phyloP scores from a whole-genome alignment of 1,284 basidiomycete species.

The Apiotrichum brassicae region DNA sequence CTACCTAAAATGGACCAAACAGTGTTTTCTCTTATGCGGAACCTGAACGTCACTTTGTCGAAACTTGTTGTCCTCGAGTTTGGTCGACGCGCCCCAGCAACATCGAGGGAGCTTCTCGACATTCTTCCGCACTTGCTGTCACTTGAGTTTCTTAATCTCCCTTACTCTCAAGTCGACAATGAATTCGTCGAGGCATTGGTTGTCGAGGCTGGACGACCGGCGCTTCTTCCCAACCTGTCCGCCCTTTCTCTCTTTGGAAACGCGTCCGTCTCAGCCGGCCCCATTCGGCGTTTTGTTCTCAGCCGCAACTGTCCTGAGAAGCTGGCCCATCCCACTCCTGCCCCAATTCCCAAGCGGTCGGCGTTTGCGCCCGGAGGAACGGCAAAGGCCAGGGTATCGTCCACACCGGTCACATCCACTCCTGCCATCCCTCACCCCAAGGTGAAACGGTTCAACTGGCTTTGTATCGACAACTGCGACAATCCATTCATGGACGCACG shows the following conservation, averaged over 20 bases:
- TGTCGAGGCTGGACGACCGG: constrained; percentile 7
- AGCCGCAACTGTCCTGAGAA: constrained; percentile 7
- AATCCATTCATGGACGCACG: constrained; percentile 18
- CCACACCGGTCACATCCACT: background rate
- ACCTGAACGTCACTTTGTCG: constrained; percentile 10
- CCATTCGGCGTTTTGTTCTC: constrained; percentile 19
- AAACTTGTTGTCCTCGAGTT: constrained; percentile 27
- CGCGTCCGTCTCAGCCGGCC: constrained; percentile 19
- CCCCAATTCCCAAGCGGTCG: background rate
- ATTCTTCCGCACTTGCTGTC: constrained; percentile 8
- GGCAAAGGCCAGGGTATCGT: background rate
- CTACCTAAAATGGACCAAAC: background rate
- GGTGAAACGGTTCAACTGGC: constrained; percentile 24
- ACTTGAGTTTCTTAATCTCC: constrained; percentile 30
- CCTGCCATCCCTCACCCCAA: background rate
- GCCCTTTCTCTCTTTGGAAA: constrained; percentile 27
- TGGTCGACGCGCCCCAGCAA: constrained; percentile 11
- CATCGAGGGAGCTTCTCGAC: constrained; percentile 6
- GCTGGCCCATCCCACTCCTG: background rate
- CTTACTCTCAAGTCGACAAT: constrained; percentile 20
- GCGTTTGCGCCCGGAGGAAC: constrained; percentile 1
- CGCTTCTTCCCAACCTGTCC: constrained; percentile 25
- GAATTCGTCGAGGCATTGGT: constrained; percentile 25
- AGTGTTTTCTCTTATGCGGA: constrained; percentile 4
- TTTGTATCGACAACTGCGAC: constrained; percentile 35